Percentiles rank a stretch among this genome's conserved stretches.
phyloP scores from a whole-genome alignment of 495 filamentous ascomycete genomes.

The Xylaria grammica region DNA sequence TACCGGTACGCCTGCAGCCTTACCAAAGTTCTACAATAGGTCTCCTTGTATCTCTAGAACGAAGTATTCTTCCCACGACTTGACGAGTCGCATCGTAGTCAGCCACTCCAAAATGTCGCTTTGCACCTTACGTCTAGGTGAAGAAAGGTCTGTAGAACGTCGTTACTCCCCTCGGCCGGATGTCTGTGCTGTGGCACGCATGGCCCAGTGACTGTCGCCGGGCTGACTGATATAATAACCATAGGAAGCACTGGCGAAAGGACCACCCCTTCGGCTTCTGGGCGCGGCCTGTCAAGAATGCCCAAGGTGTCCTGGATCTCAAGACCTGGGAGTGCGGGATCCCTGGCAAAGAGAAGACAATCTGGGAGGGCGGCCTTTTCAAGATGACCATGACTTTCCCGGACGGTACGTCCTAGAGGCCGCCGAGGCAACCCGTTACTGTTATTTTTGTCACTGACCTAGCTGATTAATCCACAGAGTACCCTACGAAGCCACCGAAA shows the following conservation, averaged over 20 bases:
- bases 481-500: conserved; percentile 98
- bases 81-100: not conserved
- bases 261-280: conserved; percentile 99
- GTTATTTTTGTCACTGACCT: conserved; percentile 31
- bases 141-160: conserved; percentile 73
- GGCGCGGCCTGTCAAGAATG: conserved; percentile 81
- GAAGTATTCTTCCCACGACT: not conserved
- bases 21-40: not conserved
- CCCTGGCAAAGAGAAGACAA: conserved; percentile 91
- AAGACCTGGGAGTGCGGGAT: conserved; percentile 97
- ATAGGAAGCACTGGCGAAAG: conserved; percentile 92
- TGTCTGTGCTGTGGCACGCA: not conserved
- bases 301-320: conserved; percentile 82
- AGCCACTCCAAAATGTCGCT: conserved; percentile 69
- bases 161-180: not conserved
- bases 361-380: conserved; percentile 96
- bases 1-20: conserved; percentile 8
- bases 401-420: conserved; percentile 71
- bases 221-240: conserved; percentile 21
- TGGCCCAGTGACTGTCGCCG: not conserved
- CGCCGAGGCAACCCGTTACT: conserved; percentile 1
- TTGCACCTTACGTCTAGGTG: conserved; percentile 84
- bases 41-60: not conserved
- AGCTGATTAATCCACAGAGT: conserved; percentile 64
- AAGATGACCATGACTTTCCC: conserved; percentile 93